A percentile compares a stretch with the other conserved stretches of the same genome.
Evolutionary conservation across 768 basidiomycete species (phyloP).

Genomic region (Baorangia bicolor): DNA sequence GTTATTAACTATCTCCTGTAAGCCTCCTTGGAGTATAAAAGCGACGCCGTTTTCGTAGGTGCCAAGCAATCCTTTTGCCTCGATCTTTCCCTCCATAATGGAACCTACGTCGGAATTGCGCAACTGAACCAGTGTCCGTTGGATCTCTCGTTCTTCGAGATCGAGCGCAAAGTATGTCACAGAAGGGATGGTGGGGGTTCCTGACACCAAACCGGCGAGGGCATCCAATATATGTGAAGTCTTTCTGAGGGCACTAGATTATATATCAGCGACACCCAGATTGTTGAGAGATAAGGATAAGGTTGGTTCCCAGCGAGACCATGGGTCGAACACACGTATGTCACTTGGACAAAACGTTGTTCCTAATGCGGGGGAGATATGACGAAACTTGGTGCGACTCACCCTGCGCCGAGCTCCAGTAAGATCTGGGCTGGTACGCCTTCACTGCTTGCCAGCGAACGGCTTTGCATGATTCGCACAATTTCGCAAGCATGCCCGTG

Average conservation of each 20-base stretch:
- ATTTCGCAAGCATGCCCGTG: slow-evolving; percentile 73
- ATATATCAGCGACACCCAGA: slow-evolving; percentile 8
- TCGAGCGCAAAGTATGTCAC: slow-evolving; percentile 92
- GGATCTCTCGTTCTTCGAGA: slow-evolving; percentile 82
- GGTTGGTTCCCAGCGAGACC: no score
- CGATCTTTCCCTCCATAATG: slow-evolving; percentile 66
- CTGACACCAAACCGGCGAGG: slow-evolving; percentile 54
- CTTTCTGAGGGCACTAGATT: slow-evolving; percentile 75
- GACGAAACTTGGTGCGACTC: slow-evolving; percentile 30
- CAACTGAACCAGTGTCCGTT: slow-evolving; percentile 73
- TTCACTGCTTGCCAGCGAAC: slow-evolving; percentile 11
- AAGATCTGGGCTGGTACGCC: slow-evolving; percentile 53
- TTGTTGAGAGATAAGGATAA: neutral
- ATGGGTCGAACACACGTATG: neutral
- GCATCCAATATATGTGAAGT: slow-evolving; percentile 81
- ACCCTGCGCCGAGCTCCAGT: slow-evolving; percentile 95
- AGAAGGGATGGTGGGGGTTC: slow-evolving; percentile 39
- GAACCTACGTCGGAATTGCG: slow-evolving; percentile 59
- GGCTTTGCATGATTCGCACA: slow-evolving; percentile 63
- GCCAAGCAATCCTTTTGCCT: slow-evolving; percentile 82
- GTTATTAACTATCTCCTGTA: slow-evolving; percentile 9
- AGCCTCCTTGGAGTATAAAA: slow-evolving; percentile 55
- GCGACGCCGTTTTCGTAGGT: slow-evolving; percentile 89
- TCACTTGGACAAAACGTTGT: neutral
- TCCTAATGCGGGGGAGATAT: neutral